These are phyloP conservation scores for Xylogone sp. DNA, from an alignment of 2,329 filamentous ascomycete genomes.

Conservation along the genomic window DNA sequence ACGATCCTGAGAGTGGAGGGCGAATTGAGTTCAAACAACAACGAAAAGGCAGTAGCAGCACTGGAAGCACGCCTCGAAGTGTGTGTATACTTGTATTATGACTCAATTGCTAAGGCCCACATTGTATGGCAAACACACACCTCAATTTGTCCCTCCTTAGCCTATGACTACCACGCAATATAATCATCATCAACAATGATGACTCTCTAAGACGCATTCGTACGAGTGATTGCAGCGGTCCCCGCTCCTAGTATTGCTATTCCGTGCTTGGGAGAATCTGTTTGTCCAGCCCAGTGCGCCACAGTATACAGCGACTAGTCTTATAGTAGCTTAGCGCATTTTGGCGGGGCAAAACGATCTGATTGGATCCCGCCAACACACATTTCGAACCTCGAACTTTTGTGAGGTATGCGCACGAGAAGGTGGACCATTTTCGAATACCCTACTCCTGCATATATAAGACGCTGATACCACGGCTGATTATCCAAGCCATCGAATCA, in stretches of 20 bases:
- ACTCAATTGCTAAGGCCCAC: background rate
- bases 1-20: background rate
- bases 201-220: background rate
- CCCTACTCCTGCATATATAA: background rate
- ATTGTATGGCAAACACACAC: background rate
- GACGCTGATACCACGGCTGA: background rate
- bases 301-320: background rate
- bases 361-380: conserved; percentile 3
- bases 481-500: background rate
- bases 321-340: background rate
- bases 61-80: no score
- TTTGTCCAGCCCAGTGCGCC: background rate
- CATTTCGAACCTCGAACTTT: conserved; percentile 11
- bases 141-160: background rate
- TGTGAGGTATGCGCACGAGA: background rate
- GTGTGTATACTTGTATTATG: no score
- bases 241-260: background rate
- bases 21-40: background rate
- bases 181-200: no score
- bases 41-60: no score
- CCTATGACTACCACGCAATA: background rate
- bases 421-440: background rate
- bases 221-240: background rate
- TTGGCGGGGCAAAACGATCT: conserved; percentile 5
- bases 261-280: background rate